phyloP scores from a whole-genome alignment of 1,284 basidiomycete genomes.

The Ustilago bromivora region DNA sequence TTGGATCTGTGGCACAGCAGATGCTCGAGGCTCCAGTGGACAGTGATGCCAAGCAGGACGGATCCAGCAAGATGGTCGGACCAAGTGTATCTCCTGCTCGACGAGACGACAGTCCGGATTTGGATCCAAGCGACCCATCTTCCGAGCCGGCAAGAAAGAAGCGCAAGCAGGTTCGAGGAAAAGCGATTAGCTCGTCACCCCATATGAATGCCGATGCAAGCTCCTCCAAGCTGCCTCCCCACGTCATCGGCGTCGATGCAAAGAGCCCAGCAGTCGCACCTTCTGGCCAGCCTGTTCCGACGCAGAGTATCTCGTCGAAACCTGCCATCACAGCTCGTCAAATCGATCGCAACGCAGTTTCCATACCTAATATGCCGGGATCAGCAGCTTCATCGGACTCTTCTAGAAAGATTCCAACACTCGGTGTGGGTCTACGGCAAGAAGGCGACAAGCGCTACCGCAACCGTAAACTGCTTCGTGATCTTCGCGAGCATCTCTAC shows the following conservation, averaged over 20 bases:
- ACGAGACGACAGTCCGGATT: constrained; percentile 24
- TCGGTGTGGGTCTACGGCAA: constrained; percentile 50
- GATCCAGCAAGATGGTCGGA: constrained; percentile 2
- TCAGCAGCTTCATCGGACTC: constrained; percentile 20
- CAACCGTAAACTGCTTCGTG: constrained; percentile 56
- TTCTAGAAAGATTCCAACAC: constrained; percentile 40
- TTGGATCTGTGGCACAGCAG: constrained; percentile 42
- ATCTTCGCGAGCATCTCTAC: constrained; percentile 55
- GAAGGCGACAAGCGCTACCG: constrained; percentile 57
- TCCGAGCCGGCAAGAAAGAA: constrained; percentile 45
- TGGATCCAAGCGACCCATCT: constrained; percentile 13
- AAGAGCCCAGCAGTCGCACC: not conserved
- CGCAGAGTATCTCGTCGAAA: constrained; percentile 10
- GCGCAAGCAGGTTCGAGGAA: constrained; percentile 39
- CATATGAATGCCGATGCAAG: constrained; percentile 10
- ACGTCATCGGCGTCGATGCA: constrained; percentile 1
- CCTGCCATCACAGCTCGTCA: constrained; percentile 2
- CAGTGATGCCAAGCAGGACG: constrained; percentile 9
- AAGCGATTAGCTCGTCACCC: constrained; percentile 8
- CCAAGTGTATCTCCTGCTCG: constrained; percentile 14
- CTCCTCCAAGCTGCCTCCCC: constrained; percentile 12
- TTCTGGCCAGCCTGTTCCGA: constrained; percentile 6
- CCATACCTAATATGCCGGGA: constrained; percentile 17
- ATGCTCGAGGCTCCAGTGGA: constrained; percentile 38
- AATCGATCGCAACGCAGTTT: constrained; percentile 8